Percentiles rank a stretch among this genome's conserved stretches.
Conservation (phyloP, 2,329 filamentous ascomycete species). For the Madurella mycetomatis region DNA sequence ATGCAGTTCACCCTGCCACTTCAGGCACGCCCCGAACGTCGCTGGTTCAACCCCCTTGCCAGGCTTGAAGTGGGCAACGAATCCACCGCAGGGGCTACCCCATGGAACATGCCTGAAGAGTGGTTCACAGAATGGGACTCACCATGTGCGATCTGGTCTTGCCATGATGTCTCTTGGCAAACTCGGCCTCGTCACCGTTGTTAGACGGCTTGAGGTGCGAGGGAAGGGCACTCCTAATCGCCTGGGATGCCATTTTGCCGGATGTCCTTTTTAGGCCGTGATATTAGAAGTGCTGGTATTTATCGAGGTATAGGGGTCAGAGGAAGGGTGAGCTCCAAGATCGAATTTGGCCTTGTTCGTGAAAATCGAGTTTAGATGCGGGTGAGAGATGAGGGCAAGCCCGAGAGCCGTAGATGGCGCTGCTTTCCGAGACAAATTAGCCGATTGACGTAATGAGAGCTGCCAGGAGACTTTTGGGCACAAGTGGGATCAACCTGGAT, state of each 20-base stretch:
- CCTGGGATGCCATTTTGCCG: conserved; percentile 58
- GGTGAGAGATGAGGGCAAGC: conserved; percentile 9
- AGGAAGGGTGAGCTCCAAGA: not conserved
- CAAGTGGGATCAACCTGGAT: conserved; percentile 17
- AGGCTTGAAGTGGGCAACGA: not conserved
- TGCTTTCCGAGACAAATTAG: conserved; percentile 23
- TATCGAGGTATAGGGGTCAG: not conserved
- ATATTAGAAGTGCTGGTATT: conserved; percentile 8
- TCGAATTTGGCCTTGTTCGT: conserved; percentile 1
- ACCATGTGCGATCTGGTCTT: conserved; percentile 85
- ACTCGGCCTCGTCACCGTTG: conserved; percentile 44
- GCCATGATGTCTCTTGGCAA: conserved; percentile 68
- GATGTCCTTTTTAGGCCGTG: not conserved
- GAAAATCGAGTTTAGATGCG: not conserved
- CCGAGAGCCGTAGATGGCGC: conserved; percentile 4
- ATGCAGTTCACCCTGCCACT: conserved; percentile 12
- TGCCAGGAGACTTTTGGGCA: conserved; percentile 6
- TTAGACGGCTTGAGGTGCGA: conserved; percentile 69
- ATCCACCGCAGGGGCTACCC: not conserved
- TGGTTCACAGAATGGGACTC: conserved; percentile 39
- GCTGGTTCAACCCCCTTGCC: not conserved
- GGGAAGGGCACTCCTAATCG: conserved; percentile 71
- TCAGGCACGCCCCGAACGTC: not conserved
- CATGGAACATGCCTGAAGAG: not conserved
- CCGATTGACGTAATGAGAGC: conserved; percentile 27